These are phyloP conservation scores for Phytophthora pluvialis DNA, from an alignment of 352 stramenopile genomes.

Conservation along the genomic window DNA sequence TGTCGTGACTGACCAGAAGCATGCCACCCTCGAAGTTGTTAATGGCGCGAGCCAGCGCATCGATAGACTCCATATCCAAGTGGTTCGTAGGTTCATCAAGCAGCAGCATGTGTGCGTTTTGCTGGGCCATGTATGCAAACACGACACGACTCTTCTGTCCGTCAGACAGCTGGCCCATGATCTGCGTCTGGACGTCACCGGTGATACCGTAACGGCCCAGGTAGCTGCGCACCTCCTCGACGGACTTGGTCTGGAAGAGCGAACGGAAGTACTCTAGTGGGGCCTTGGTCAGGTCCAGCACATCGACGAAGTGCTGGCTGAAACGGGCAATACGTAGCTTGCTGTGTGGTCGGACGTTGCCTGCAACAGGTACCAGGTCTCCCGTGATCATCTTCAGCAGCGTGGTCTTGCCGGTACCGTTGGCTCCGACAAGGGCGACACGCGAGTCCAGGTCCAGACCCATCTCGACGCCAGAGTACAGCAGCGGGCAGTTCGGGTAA, in stretches of 20 bases:
- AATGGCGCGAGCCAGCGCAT: conserved; percentile 97
- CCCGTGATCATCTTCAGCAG: conserved; percentile 98
- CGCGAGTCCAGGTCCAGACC: conserved; percentile 97
- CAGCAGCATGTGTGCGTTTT: conserved; percentile 97
- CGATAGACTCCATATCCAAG: conserved; percentile 96
- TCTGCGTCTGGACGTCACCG: conserved; percentile 96
- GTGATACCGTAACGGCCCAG: conserved; percentile 96
- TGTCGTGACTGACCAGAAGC: conserved; percentile 99
- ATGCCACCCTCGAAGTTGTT: conserved; percentile 98
- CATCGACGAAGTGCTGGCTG: conserved; percentile 99
- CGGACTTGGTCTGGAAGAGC: conserved; percentile 92
- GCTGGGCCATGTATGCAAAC: conserved; percentile 97
- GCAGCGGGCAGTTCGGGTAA: conserved; percentile 91
- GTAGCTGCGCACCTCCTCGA: conserved; percentile 96
- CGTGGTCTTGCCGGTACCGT: conserved; percentile 97
- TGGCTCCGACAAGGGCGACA: conserved; percentile 96
- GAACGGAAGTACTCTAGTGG: conserved; percentile 98
- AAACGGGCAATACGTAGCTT: conserved; percentile 97
- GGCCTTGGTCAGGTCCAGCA: conserved; percentile 95
- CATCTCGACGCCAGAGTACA: conserved; percentile 96
- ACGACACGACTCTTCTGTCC: conserved; percentile 98
- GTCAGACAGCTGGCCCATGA: conserved; percentile 96
- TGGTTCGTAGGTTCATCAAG: conserved; percentile 92
- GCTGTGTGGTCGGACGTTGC: conserved; percentile 96
- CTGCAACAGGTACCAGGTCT: conserved; percentile 92